Percentiles rank a stretch among this genome's conserved stretches.
These are phyloP conservation scores for Penicillium concentricum DNA, from an alignment of 2,329 filamentous ascomycete genomes.

Conservation along the genomic window DNA sequence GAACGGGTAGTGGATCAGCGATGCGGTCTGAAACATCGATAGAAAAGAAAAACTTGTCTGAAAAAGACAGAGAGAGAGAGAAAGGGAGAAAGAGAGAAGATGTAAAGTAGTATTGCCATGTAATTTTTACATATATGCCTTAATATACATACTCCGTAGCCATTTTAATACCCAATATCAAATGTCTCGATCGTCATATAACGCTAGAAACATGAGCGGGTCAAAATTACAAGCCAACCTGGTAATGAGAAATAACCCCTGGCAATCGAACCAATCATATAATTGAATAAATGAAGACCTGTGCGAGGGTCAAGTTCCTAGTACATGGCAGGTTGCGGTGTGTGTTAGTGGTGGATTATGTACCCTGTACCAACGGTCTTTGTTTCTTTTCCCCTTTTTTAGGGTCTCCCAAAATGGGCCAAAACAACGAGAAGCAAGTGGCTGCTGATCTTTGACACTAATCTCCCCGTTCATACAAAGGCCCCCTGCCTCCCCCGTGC, in stretches of 20 bases:
- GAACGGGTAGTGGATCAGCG: conserved; percentile 24
- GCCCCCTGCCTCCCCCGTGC: conserved; percentile 26
- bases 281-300: conserved; percentile 8
- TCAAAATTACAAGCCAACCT: conserved; percentile 3
- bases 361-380: conserved; percentile 8
- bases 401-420: conserved; percentile 4
- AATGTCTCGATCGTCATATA: conserved; percentile 2
- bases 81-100: no score
- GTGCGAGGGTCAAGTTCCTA: conserved; percentile 9
- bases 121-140: background rate
- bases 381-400: conserved; percentile 8
- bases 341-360: conserved; percentile 1
- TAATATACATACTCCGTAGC: background rate
- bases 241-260: background rate
- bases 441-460: conserved; percentile 33
- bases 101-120: background rate
- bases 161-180: no score
- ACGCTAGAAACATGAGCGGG: conserved; percentile 5
- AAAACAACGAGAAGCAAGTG: background rate
- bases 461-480: conserved; percentile 44
- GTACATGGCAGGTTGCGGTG: conserved; percentile 11
- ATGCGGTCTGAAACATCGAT: conserved; percentile 7
- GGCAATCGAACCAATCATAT: conserved; percentile 14
- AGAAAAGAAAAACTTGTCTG: background rate
- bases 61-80: no score